Evolutionary conservation across 495 filamentous ascomycete species (phyloP), one percentile per base, ranked within the genome.

Genomic region (Penicillium odoratum): DNA sequence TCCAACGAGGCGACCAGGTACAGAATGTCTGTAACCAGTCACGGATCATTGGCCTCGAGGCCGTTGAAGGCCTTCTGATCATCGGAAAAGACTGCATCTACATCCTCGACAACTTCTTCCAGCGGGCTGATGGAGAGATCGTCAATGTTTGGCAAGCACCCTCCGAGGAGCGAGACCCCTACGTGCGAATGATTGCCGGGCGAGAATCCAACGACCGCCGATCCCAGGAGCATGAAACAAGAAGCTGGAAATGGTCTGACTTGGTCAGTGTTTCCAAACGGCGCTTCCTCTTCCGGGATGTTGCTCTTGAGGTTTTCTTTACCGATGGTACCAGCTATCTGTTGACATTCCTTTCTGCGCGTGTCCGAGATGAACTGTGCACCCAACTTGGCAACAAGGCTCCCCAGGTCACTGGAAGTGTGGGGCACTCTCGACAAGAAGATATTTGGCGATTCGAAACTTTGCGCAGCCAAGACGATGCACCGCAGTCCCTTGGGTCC

Each of bases 181-280:
- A 97, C 64, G 86, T 96, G 28, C 90, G 92, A 60, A 92, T 97
- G 76, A 94, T 97, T 61, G 83, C 92, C 1, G 94, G 91, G 1
- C 74, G 87, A 38, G 89, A 93, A 65, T 76, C 85, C 8, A 76
- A 76, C 49, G 86, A 90, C 34, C 67, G 70, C 45, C 85, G 80
- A 59, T 77, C 74, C 11, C 75, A 78, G 26, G 90, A 94, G 48
- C 88, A 93, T 63, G 89, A 91, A 61, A 89, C 90, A 7, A 80
- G 93, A 60, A 89, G 88, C 70, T 98, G 94, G 95, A 89, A 86
- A 57, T 97, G 93, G 91, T 85, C 86, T 25, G 94, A 97, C 66
- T 82, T 97, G 51, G 88, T 97, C 60, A 98, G 93, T 72, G 88
- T 97, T n/a, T 97, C 93, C 13, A 98, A 98, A 72, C 83, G 94